Evolutionary conservation across 2,329 filamentous ascomycete species (phyloP).

Genomic region (Hirsutella thompsonii): DNA sequence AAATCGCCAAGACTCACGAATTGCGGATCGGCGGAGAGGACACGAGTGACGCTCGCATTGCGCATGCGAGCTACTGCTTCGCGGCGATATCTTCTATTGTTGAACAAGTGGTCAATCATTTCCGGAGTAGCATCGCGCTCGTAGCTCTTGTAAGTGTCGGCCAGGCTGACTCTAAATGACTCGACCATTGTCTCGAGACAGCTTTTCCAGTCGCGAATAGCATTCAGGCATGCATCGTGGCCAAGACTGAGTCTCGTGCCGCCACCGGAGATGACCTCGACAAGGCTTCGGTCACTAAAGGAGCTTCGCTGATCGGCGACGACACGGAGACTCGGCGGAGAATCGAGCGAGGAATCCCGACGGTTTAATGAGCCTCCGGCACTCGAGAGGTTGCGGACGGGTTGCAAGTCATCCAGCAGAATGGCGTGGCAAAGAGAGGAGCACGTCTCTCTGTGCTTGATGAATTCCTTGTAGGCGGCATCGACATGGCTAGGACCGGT

Average conservation of each 20-base stretch:
- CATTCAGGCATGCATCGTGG: constrained; percentile 21
- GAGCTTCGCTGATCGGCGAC: constrained; percentile 23
- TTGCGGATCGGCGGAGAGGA: constrained; percentile 29
- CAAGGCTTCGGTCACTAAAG: constrained; percentile 22
- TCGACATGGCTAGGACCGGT: constrained; percentile 25
- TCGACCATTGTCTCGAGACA: constrained; percentile 28
- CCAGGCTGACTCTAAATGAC: constrained; percentile 25
- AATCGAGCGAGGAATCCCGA: constrained; percentile 15
- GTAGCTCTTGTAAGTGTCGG: constrained; percentile 31
- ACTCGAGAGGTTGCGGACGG: constrained; percentile 9
- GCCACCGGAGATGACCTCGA: constrained; percentile 17
- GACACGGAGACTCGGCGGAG: constrained; percentile 15
- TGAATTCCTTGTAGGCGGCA: constrained; percentile 29
- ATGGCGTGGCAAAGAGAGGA: constrained; percentile 25
- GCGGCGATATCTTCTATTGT: constrained; percentile 26
- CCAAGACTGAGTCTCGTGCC: constrained; percentile 8
- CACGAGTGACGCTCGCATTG: constrained; percentile 27
- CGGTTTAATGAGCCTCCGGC: constrained; percentile 11
- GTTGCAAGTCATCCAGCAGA: constrained; percentile 25
- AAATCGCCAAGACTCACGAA: constrained; percentile 19
- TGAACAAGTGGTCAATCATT: constrained; percentile 29
- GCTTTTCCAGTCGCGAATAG: constrained; percentile 30
- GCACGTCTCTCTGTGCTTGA: constrained; percentile 26
- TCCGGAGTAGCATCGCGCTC: constrained; percentile 28
- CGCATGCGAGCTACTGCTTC: constrained; percentile 32